Evolutionary conservation across 257 asterid species (phyloP).

Genomic region (Solanum chaucha): DNA sequence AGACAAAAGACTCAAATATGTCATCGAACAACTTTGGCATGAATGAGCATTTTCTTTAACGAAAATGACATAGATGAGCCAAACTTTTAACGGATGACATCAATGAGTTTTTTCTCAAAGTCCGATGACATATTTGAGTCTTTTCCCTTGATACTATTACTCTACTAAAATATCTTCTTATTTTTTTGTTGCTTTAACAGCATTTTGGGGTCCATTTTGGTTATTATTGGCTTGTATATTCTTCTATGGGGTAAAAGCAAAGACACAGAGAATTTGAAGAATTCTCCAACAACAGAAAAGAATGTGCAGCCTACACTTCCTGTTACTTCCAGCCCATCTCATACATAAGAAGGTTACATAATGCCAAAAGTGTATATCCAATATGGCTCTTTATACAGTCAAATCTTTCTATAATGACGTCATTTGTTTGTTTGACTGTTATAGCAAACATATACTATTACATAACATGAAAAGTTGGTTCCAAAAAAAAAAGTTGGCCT

Average conservation of each 20-base stretch:
- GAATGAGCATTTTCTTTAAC: no score
- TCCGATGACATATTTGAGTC: no score
- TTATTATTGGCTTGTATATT: slow-evolving; percentile 49
- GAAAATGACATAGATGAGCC: no score
- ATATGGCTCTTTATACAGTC: neutral
- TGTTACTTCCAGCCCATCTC: neutral
- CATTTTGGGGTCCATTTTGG: slow-evolving; percentile 56
- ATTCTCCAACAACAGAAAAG: slow-evolving; percentile 4
- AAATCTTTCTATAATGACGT: neutral
- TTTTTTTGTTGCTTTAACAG: slow-evolving; percentile 22
- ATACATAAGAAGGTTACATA: neutral
- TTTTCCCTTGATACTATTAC: neutral
- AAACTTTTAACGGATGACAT: neutral
- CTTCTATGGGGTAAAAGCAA: slow-evolving; percentile 77
- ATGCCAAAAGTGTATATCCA: neutral
- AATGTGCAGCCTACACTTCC: slow-evolving; percentile 7
- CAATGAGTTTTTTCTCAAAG: no score
- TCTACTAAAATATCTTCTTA: neutral
- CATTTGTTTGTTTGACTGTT: neutral
- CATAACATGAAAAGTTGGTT: neutral
- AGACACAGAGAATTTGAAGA: slow-evolving; percentile 20
- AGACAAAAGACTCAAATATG: neutral
- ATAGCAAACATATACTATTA: neutral
- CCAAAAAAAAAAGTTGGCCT: neutral
- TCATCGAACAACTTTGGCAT: no score